These are phyloP conservation scores for Thecaphora frezii DNA, from an alignment of 1,284 basidiomycete species.

Conservation along the genomic window DNA sequence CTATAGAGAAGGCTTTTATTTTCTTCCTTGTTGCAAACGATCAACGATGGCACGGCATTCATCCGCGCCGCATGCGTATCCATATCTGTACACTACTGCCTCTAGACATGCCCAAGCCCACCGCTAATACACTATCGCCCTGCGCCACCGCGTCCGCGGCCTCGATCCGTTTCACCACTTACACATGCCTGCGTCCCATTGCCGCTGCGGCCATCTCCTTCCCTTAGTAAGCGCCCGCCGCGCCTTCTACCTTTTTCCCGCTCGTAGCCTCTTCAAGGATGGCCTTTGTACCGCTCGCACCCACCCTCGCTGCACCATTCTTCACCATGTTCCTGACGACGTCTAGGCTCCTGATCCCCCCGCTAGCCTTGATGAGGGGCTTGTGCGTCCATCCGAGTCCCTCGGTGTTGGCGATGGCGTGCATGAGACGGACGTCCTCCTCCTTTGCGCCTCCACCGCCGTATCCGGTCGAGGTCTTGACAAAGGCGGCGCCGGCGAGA, in stretches of 20 bases:
- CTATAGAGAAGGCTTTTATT: no score
- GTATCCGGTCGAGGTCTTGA: constrained; percentile 54
- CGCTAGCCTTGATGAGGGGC: constrained; percentile 47
- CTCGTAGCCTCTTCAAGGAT: constrained; percentile 38
- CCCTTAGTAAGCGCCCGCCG: neutral
- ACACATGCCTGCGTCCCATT: no score
- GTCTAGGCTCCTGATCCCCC: constrained; percentile 37
- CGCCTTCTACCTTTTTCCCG: constrained; percentile 4
- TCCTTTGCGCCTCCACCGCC: constrained; percentile 42
- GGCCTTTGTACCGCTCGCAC: constrained; percentile 45
- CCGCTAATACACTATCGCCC: no score
- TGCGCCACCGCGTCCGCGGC: no score
- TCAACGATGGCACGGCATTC: no score
- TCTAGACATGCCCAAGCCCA: no score
- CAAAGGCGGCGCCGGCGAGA: constrained; percentile 43
- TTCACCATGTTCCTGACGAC: constrained; percentile 37
- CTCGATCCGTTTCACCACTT: no score
- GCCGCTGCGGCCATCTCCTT: no score
- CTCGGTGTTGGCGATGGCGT: constrained; percentile 22
- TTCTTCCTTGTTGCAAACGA: no score
- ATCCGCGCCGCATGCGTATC: no score
- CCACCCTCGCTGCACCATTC: constrained; percentile 45
- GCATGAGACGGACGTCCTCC: constrained; percentile 46
- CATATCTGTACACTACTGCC: no score
- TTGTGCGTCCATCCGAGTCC: constrained; percentile 18